Percentiles rank a stretch among this genome's conserved stretches.
These are phyloP conservation scores for Vitis rupestris DNA, from an alignment of 164 flowering plant genomes.

Conservation along the genomic window DNA sequence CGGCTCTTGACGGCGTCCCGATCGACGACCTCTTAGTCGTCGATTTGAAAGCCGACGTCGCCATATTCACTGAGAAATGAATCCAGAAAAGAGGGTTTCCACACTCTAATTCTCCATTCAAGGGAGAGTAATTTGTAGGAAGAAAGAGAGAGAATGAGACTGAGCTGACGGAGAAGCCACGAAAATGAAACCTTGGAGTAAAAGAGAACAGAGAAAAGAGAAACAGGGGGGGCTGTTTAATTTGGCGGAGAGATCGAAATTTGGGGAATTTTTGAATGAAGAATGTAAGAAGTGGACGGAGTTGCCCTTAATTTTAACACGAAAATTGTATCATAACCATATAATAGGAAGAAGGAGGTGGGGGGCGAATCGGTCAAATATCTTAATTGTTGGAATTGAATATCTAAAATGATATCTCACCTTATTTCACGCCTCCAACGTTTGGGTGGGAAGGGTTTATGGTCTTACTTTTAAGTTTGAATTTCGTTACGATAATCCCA, in stretches of 20 bases:
- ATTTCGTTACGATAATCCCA: too few relatives aligned
- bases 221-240: not conserved
- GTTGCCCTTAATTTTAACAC: not conserved
- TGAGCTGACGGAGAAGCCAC: not conserved
- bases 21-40: constrained; percentile 61
- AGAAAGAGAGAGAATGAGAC: constrained; percentile 2
- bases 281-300: not conserved
- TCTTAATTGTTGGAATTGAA: too few relatives aligned
- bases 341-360: too few relatives aligned
- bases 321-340: not conserved
- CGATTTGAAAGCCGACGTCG: constrained; percentile 84
- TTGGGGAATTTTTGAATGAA: constrained; percentile 10
- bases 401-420: too few relatives aligned
- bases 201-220: constrained; percentile 2
- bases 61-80: constrained; percentile 26
- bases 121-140: not conserved
- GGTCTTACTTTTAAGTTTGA: too few relatives aligned
- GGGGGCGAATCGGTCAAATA: not conserved
- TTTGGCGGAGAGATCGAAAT: constrained; percentile 49
- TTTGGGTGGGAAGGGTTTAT: too few relatives aligned
- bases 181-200: not conserved
- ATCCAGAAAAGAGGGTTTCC: constrained; percentile 12
- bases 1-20: constrained; percentile 16
- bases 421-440: too few relatives aligned
- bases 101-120: not conserved